Evolutionary conservation across 2,329 filamentous ascomycete species (phyloP), one percentile per base, ranked within the genome.

Genomic region (Fusarium buharicum): DNA sequence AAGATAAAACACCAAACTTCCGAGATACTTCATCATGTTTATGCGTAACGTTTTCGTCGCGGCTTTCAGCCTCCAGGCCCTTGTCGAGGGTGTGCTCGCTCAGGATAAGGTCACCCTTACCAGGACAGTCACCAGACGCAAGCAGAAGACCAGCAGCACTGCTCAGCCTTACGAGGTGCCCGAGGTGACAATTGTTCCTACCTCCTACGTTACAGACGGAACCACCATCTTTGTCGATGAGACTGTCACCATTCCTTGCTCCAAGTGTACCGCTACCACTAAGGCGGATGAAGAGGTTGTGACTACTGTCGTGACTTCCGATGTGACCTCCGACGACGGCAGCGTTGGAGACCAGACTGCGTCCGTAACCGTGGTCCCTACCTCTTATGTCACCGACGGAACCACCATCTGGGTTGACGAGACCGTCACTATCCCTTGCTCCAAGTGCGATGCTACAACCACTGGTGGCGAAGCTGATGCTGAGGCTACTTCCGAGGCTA

Each of bases 41-140:
- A 59, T 68, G 60, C 67, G 66, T 27, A 60, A 65, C 53, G 57
- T 55, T 41, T 22, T 70, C 27, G 36, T 65, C 47, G 66, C 62
- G 48, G 68, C 68, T 38, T 54, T 70, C 28, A 64, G 62, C 56
- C 68, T 70, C 41, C 64, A 70, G 27, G 53, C 47, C 27, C 55
- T 70, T 18, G 50, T 59, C 34, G 55, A 62, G 37, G 59, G 56
- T 41, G 67, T 67, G 14, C 47, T 66, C 20, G 68, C 68, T 36
- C 60, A 60, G 33, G 66, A 62, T 11, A 60, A 59, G 46, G 55
- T 64, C 30, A 66, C 59, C 24, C 45, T 45, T 18, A 67, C 40
- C 59, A 55, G 48, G 50, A 55, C 34, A 34, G 58, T 64, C 28
- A 56, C 60, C 47, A 52, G 43, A 17, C 45, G 41, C 34, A 65